A percentile compares a stretch with the other conserved stretches of the same genome.
Conservation (phyloP, 2,329 filamentous ascomycete genomes). For the Penicillium crustosum region DNA sequence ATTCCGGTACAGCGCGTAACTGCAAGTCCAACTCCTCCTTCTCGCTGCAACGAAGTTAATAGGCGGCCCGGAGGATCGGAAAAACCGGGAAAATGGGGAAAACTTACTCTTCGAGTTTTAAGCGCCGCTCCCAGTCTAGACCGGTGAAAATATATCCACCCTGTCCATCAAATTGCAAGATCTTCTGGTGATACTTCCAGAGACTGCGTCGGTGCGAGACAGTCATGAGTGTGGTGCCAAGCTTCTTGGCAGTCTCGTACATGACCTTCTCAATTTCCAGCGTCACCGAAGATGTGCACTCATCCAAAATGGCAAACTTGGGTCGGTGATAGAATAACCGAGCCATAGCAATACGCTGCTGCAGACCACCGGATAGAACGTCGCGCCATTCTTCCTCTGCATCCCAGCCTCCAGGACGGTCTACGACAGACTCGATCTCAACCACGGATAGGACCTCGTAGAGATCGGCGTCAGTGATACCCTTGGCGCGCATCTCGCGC, state of each 20-base stretch:
- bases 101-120: conserved; percentile 78
- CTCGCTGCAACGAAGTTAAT: conserved; percentile 55
- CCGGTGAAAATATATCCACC: conserved; percentile 86
- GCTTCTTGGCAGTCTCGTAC: conserved; percentile 91
- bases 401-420: conserved; percentile 81
- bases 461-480: conserved; percentile 78
- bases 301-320: conserved; percentile 91
- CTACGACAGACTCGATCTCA: conserved; percentile 78
- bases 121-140: conserved; percentile 80
- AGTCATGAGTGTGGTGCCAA: conserved; percentile 95
- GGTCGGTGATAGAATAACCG: conserved; percentile 90
- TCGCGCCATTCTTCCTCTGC: conserved; percentile 96
- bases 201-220: conserved; percentile 87
- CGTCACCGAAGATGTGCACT: conserved; percentile 94
- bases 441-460: conserved; percentile 73
- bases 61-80: background rate
- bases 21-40: conserved; percentile 89
- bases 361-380: conserved; percentile 84
- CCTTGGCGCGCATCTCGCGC: conserved; percentile 81
- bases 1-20: conserved; percentile 80
- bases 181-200: conserved; percentile 95
- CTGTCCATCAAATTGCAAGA: conserved; percentile 95
- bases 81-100: background rate
- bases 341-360: conserved; percentile 96
- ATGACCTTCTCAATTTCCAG: conserved; percentile 91